Base-by-base conservation (phyloP, 2,329 filamentous ascomycete species). In the Hypoxylon sp. region DNA sequence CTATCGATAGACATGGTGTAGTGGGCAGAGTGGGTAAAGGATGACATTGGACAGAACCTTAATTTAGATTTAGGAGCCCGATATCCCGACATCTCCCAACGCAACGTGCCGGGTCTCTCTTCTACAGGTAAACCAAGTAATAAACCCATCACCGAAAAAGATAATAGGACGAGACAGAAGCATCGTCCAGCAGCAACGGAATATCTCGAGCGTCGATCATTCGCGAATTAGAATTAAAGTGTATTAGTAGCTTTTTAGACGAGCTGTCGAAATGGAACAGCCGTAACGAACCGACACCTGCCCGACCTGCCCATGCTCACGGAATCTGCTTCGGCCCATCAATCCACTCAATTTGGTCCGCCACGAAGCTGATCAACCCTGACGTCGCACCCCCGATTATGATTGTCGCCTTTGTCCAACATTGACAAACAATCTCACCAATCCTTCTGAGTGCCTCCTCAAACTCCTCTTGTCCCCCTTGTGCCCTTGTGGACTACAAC, bases 371-470 rank as follows among this genome's bases (percentile, higher is more conserved):
- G 51, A 67, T 44, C 57, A 51, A 55, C 46, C 61, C 59, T 68
- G 61, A 72, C 67, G 69, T 72, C 70, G 69, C 67, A 72, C 65
- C 61, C 55, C 60, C 61, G 67, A 64, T 65, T 58, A 63, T 65
- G 62, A 64, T 70, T 66, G 60, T 68, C 53, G 61, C 69, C 53
- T 64, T 68, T 68, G 68, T 71, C 69, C 60, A 50, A 71, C 69
- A 50, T 36, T 64, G 59, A 65, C 67, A 68, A 64, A 67, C 61
- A 56, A 55, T 59, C 56, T 42, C 64, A 49, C 59, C 40, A 60
- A 36, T 49, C 33, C 46, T 59, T n/a, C 28, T 50, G 11, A 18
- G 57, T 26, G 16, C 50, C 36, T 61, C 56, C 51, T 45, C 36
- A 8, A 24, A 42, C 57, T 48, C 44, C 53, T 55, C 52, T 62